phyloP scores from a whole-genome alignment of 106 monocot species.

The Xerophyta viscosa region DNA sequence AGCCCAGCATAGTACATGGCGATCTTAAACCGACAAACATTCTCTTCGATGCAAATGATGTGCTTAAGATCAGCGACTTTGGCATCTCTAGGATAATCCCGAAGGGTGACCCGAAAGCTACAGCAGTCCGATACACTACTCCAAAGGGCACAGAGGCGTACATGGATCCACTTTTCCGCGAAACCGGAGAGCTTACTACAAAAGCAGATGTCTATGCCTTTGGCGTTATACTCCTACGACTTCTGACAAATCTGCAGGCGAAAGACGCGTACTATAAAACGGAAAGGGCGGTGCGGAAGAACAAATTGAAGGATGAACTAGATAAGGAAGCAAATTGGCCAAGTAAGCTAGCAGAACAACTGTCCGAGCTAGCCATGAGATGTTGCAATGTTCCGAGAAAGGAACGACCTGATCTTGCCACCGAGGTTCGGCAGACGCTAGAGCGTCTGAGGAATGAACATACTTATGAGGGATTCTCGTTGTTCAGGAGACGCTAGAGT shows the following conservation, averaged over 20 bases:
- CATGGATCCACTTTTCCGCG: slow-evolving; percentile 39
- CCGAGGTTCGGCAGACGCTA: slow-evolving; percentile 9
- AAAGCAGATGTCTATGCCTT: slow-evolving; percentile 7
- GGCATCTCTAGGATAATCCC: slow-evolving; percentile 29
- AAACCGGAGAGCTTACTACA: slow-evolving; percentile 4
- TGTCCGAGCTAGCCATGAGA: slow-evolving; percentile 4
- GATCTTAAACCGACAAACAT: slow-evolving; percentile 23
- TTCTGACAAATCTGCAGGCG: slow-evolving; percentile 13
- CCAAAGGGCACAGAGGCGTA: slow-evolving; percentile 40
- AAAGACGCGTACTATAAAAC: background rate
- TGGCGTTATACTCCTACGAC: slow-evolving; percentile 11
- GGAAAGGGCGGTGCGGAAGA: slow-evolving; percentile 2
- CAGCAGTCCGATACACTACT: slow-evolving; percentile 10
- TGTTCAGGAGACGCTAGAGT: no score
- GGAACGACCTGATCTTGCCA: slow-evolving; percentile 9
- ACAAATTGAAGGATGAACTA: background rate
- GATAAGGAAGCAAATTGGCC: slow-evolving; percentile 9
- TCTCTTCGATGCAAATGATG: no score
- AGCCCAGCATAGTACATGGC: slow-evolving; percentile 23
- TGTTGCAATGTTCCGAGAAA: slow-evolving; percentile 9
- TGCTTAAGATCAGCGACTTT: slow-evolving; percentile 25
- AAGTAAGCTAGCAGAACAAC: slow-evolving; percentile 4
- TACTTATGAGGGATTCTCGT: no score
- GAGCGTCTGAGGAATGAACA: background rate
- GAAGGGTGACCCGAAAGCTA: slow-evolving; percentile 9